Base-by-base conservation (phyloP, 306 rosid genomes). In the Delonix regia region DNA sequence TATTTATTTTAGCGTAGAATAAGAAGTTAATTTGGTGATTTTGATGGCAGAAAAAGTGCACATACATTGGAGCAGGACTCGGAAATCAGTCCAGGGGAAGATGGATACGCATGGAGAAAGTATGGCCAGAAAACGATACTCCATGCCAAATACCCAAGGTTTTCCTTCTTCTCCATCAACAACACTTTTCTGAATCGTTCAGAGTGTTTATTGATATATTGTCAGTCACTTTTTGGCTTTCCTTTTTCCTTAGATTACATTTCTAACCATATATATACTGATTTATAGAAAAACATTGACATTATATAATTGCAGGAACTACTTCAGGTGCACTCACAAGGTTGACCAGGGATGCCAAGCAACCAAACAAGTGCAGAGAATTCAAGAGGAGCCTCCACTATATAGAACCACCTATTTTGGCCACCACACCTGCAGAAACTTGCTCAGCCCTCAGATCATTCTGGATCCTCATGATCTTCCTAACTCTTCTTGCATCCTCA, bases 301-400 rank as follows among this genome's bases (percentile, higher is more conserved):
- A 7, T 36, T 52, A n/a, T 52, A 52, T 52, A 19, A 7, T 52
- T 75, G 56, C 87, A 90, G 97, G 85, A 84, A 73, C 81, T 94
- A 94, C 78, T 94, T 47, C 19, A 85, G 97, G 59, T 94, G 98
- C 84, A 90, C 93, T 15, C 94, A 90, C 80, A 94, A 89, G 80
- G 52, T 5, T 69, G 97, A 92, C 0, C 96, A 94, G 25, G 57
- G 66, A 13, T 94, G 98, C 69, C 72, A 19, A 71, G 98, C 98
- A 66, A 90, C 78, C 28, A 94, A 92, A 72, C 97, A 92, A 3
- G 93, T 94, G 5, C 97, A 94, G 55, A 73, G 16, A 84, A 65
- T 94, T n/a, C 77, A 84, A 68, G 90, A 88, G 2, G 51, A 89
- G 8, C 93, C 97, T 25, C 80, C 83, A 1, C 45, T 79, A 18